Percentiles rank a stretch among this genome's conserved stretches.
Conservation (phyloP, 192 early-diverging fungal genomes). For the Backusella luteola region DNA sequence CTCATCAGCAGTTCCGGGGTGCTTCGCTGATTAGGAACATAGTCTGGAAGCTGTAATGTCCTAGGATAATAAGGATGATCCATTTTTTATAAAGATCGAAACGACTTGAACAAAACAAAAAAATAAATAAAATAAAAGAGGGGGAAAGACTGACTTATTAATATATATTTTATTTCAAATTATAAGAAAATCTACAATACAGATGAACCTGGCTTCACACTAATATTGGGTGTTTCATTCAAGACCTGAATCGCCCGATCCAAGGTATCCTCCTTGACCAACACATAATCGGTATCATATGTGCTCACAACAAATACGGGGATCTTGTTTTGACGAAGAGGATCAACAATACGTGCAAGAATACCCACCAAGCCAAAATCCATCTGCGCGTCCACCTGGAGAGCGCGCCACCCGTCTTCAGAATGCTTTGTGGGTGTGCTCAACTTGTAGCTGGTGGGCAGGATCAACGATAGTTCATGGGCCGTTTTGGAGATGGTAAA, state of each 20-base stretch:
- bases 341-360: constrained; percentile 48
- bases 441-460: constrained; percentile 7
- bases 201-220: not conserved
- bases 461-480: constrained; percentile 42
- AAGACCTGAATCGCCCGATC: constrained; percentile 17
- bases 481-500: constrained; percentile 48
- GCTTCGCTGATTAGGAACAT: constrained; percentile 42
- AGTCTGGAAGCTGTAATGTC: constrained; percentile 35
- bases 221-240: not conserved
- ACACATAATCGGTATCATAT: constrained; percentile 73
- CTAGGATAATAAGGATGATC: constrained; percentile 48
- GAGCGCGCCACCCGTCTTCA: constrained; percentile 42
- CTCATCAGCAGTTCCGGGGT: constrained; percentile 28
- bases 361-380: constrained; percentile 72
- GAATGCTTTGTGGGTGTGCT: constrained; percentile 11
- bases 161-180: not conserved
- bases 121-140: not conserved
- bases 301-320: constrained; percentile 70
- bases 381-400: constrained; percentile 59
- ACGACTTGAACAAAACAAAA: not conserved
- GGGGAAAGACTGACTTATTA: not conserved
- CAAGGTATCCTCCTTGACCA: constrained; percentile 53
- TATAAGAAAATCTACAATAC: not conserved
- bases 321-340: constrained; percentile 52
- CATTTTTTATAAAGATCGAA: not conserved